Evolutionary conservation across 495 filamentous ascomycete species (phyloP).

Genomic region (Bacidia rubella): DNA sequence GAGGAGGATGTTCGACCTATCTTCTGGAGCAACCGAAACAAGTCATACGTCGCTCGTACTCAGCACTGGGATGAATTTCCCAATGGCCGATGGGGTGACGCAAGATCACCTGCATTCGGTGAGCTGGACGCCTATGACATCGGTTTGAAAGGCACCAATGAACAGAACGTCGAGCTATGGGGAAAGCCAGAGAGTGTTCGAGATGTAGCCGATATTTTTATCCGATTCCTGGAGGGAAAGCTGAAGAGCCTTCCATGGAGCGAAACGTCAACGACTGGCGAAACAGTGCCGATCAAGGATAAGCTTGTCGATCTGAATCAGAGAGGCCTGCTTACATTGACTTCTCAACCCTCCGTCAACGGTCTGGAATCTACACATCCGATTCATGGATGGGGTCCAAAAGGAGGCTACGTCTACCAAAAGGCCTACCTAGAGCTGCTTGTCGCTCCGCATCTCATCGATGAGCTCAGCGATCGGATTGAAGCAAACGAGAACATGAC

Average conservation of each 20-base stretch:
- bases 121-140: constrained; percentile 94
- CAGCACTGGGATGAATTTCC: constrained; percentile 99
- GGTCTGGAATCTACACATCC: constrained; percentile 82
- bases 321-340: constrained; percentile 85
- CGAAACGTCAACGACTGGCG: constrained; percentile 68
- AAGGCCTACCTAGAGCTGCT: constrained; percentile 94
- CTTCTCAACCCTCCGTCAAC: constrained; percentile 91
- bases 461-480: constrained; percentile 67
- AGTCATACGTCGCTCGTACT: constrained; percentile 86
- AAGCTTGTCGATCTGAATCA: constrained; percentile 69
- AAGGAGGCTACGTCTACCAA: constrained; percentile 94
- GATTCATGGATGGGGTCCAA: constrained; percentile 85
- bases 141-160: constrained; percentile 90
- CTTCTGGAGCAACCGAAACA: constrained; percentile 96
- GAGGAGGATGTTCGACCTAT: constrained; percentile 95
- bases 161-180: constrained; percentile 92
- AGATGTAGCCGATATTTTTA: constrained; percentile 72
- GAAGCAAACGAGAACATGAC: constrained; percentile 68
- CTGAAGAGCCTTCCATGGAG: constrained; percentile 88
- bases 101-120: constrained; percentile 90
- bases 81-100: constrained; percentile 98
- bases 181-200: constrained; percentile 66
- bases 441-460: constrained; percentile 62
- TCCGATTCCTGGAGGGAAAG: constrained; percentile 65
- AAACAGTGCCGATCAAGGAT: constrained; percentile 63